Evolutionary conservation across 148 eudicot genomes (phyloP), one percentile per base, ranked within the genome.

Genomic region (Amaranthus cruentus): DNA sequence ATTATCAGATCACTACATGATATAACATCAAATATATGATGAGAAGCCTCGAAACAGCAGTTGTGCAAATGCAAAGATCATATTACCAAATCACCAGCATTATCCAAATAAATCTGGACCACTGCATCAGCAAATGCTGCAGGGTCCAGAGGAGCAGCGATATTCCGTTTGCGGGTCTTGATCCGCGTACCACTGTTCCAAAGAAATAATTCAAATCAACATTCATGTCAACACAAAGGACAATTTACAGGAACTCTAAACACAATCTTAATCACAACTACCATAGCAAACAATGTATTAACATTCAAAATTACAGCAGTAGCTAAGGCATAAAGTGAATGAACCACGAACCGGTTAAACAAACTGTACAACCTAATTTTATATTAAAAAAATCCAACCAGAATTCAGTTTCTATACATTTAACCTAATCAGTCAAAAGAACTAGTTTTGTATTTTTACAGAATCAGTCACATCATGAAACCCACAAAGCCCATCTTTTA

Each of bases 131-230:
- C 85, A 84, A 95, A 95, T 66, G 99, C 90, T 83, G 97, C 89
- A 92, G 99, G 94, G 94, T 95, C 98, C 89, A 95, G 85, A 75
- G 99, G 99, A 75, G 97, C 97, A n/a, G 99, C 92, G 78, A 95
- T 95, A 76, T 95, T 95, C 96, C 99, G 96, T 88, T 95, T 91
- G 99, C 99, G 99, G 99, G 99, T 90, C 99, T 95, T 95, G 88
- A 95, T 95, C 99, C 99, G 99, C 97, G 96, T 90, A 76, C 99
- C 97, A 90, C 99, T 95, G 84, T 77, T 60, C 55, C 59, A 5
- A 68, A 75, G 46, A 21, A 68, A 14, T 47, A 50, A 52, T 51
- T n/a, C 55, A 75, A 50, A 73, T 77, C 66, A 81, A 67, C 58
- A 65, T 18, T 7, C 54, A 49, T 28, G 14, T 62, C 11, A 61